Percentiles rank a stretch among this genome's conserved stretches.
These are phyloP conservation scores for Thuidium tamariscinum DNA, from an alignment of 225 moss, liverwort and hornwort species.

Conservation along the genomic window DNA sequence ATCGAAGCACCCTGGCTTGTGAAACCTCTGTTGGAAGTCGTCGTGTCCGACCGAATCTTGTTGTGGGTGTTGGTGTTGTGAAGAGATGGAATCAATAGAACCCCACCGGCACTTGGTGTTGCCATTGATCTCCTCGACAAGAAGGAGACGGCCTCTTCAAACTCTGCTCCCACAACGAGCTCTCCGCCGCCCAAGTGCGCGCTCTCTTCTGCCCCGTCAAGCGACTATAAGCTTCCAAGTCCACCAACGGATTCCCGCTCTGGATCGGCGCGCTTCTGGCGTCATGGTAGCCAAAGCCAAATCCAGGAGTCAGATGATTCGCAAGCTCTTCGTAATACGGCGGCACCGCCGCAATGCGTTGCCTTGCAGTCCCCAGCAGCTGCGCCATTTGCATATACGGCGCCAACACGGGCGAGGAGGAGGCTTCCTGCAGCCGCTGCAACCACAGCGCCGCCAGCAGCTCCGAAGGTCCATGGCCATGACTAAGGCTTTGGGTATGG, in stretches of 20 bases:
- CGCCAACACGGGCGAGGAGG: background rate
- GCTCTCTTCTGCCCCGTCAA: slow-evolving; percentile 10
- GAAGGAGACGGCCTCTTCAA: background rate
- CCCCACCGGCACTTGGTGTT: slow-evolving; percentile 12
- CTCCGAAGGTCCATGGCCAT: background rate
- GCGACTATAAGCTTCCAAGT: background rate
- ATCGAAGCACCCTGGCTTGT: background rate
- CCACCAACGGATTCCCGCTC: background rate
- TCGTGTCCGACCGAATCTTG: background rate
- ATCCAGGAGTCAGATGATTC: background rate
- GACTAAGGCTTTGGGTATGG: background rate
- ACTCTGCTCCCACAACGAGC: background rate
- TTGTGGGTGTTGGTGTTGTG: background rate
- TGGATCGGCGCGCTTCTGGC: background rate
- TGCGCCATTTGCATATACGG: slow-evolving; percentile 39
- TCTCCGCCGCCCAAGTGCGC: slow-evolving; percentile 6
- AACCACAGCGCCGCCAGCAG: slow-evolving; percentile 16
- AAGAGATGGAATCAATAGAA: background rate
- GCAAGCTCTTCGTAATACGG: slow-evolving; percentile 11
- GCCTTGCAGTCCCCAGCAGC: slow-evolving; percentile 13
- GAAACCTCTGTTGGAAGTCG: background rate
- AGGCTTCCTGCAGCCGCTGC: slow-evolving; percentile 7
- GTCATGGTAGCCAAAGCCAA: background rate
- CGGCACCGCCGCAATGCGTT: slow-evolving; percentile 16
- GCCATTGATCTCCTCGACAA: slow-evolving; percentile 7